Base-by-base conservation (phyloP, 805 yeast genomes). In the Hanseniaspora mollemarum region DNA sequence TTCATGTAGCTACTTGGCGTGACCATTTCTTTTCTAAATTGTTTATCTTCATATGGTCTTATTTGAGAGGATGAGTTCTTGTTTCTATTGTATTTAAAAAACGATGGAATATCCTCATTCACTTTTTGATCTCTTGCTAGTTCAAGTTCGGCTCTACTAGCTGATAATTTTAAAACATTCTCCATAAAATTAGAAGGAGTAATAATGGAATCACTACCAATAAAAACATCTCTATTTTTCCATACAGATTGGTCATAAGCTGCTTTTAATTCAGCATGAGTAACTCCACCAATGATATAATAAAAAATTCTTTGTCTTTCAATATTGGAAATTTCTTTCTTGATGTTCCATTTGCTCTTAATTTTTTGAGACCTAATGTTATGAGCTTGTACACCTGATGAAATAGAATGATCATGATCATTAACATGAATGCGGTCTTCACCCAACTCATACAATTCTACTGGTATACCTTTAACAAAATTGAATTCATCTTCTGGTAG, bases 231-330 rank as follows among this genome's bases (percentile, higher is more conserved):
- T 60, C 78, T 81, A 59, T 82, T 77, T 52, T 77, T 71, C 41
- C 72, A 63, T 16, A 68, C 65, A 8, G 86, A 75, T 43, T 87
- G 71, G 55, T 85, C 90, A 58, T 84, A 81, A 3, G 81, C 79
- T 12, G 85, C 74, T 55, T 90, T 75, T 26, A 83, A 68, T 64
- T 92, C 99, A 2, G 88, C 75, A 56, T 81, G 77, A 0, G 97
- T 86, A 19, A 84, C 66, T 8, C 97, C 98, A 21, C 99, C 99
- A 1, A 94, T 82, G 25, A 87, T 75, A 60, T 79, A 92, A 52
- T 87, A 76, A 56, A 88, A 76, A 7, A 88, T 70, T 45, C 92
- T 70, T 60, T 86, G 95, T 56, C 78, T 70, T 35, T 35, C 43
- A 35, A 45, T 9, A 33, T 28, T 37, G 43, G 71, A 69, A 3